Base-by-base conservation (phyloP, 2,329 filamentous ascomycete genomes). In the Fusarium clavum region DNA sequence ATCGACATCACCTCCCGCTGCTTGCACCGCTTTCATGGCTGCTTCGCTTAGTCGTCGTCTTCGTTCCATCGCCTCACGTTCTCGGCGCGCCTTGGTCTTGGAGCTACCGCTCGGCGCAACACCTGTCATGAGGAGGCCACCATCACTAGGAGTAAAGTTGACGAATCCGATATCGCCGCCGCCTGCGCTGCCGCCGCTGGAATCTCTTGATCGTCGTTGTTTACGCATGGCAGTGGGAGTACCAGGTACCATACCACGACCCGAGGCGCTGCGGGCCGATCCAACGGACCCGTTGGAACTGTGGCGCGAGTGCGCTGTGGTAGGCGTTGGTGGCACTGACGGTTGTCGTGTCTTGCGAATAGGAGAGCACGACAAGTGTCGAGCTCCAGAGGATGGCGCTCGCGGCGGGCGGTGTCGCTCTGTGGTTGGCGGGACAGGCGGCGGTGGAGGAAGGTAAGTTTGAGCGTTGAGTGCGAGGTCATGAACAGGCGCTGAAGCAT, bases 71-170 rank as follows among this genome's bases (percentile, higher is more conserved):
- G 93, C 93, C 82, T 98, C 95, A 79, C 93, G 92, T 80, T 98
- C 95, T 53, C 96, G 84, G 58, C 94, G 84, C n/a, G 94, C 94
- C 79, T 98, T 98, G 11, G 96, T 98, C 87, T 98, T 98, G 72
- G 89, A 92, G 73, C 91, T 94, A 12, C 96, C 96, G 70, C 91
- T 94, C 1, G 95, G 95, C 47, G 96, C 96, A 14, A 99, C 96
- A 8, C 94, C 95, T 10, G 89, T 93, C 80, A 99, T 88, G 45
- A 99, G 90, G 77, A 92, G 88, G 16, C 87, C 83, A 74, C 90
- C 91, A 79, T 99, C 94, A 52, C 86, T 84, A 1, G 94, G 91
- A 2, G 94, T 98, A 81, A 92, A 97, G 80, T 98, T 98, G 69
- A 97, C 93, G 77, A 98, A 98, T 13, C 88, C 87, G 11, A 87